These are phyloP conservation scores for Neonectria ditissima DNA, from an alignment of 2,329 filamentous ascomycete genomes.

Conservation along the genomic window DNA sequence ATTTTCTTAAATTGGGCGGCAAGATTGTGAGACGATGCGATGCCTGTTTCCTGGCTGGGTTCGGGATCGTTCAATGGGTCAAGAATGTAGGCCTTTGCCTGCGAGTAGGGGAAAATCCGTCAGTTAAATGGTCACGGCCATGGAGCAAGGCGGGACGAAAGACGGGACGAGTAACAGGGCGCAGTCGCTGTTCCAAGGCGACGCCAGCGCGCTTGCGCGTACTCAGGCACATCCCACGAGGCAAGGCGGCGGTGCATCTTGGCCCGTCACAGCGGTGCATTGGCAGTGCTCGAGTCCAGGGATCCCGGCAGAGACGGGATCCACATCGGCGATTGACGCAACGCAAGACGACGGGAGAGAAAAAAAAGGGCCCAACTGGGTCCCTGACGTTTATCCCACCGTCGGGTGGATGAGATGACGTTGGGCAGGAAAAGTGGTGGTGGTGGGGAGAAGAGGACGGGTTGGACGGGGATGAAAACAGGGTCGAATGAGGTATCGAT, in stretches of 20 bases:
- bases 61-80: constrained; percentile 77
- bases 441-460: constrained; percentile 23
- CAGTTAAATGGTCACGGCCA: constrained; percentile 12
- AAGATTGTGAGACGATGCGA: constrained; percentile 40
- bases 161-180: constrained; percentile 11
- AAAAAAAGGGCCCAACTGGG: constrained; percentile 36
- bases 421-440: constrained; percentile 31
- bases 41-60: constrained; percentile 74
- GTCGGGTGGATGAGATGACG: constrained; percentile 36
- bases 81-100: constrained; percentile 76
- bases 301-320: constrained; percentile 27
- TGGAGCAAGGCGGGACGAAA: constrained; percentile 4
- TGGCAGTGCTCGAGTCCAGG: constrained; percentile 23
- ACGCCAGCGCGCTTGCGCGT: constrained; percentile 44
- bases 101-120: constrained; percentile 26
- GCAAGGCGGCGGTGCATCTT: constrained; percentile 25
- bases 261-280: constrained; percentile 29
- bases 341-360: constrained; percentile 18
- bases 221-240: constrained; percentile 27
- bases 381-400: constrained; percentile 34
- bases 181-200: constrained; percentile 21
- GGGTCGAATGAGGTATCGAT: constrained; percentile 26
- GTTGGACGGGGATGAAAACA: constrained; percentile 25
- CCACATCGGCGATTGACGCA: constrained; percentile 43
- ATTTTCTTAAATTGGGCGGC: constrained; percentile 36